A percentile compares a stretch with the other conserved stretches of the same genome.
Evolutionary conservation across 257 asterid species (phyloP).

Genomic region (Anisodus acutangulus): DNA sequence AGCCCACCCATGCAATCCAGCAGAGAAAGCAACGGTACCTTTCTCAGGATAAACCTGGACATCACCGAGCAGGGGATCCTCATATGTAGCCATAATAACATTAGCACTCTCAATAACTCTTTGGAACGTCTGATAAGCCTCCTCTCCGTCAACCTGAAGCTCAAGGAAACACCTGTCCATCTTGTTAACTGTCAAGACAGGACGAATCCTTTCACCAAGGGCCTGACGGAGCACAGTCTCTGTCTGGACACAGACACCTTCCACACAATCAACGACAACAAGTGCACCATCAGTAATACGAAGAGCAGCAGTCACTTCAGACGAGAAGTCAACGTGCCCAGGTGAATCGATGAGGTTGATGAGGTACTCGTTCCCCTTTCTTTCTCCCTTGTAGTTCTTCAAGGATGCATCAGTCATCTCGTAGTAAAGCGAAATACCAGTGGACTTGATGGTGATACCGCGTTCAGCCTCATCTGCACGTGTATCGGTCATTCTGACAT

Average conservation of each 20-base stretch:
- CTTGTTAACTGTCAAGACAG: constrained; percentile 53
- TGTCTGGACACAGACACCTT: constrained; percentile 57
- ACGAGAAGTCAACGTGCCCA: constrained; percentile 56
- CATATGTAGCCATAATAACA: constrained; percentile 54
- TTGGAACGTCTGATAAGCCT: constrained; percentile 49
- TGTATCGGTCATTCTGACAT: constrained; percentile 55
- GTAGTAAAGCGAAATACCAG: constrained; percentile 52
- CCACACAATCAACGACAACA: constrained; percentile 54
- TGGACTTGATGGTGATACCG: constrained; percentile 53
- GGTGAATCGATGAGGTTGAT: constrained; percentile 55
- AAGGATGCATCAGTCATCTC: constrained; percentile 47
- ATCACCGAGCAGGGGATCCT: constrained; percentile 52
- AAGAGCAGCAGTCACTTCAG: constrained; percentile 57
- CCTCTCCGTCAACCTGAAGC: constrained; percentile 55
- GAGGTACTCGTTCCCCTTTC: constrained; percentile 53
- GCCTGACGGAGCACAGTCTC: constrained; percentile 57
- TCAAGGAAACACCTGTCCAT: constrained; percentile 54
- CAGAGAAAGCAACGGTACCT: constrained; percentile 57
- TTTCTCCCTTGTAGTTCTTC: constrained; percentile 40
- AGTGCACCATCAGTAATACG: constrained; percentile 57
- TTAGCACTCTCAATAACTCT: constrained; percentile 53
- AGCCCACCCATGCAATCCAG: constrained; percentile 59
- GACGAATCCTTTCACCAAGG: constrained; percentile 55
- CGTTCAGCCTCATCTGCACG: constrained; percentile 60
- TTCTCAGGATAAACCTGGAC: constrained; percentile 52